Evolutionary conservation across 2,329 filamentous ascomycete species (phyloP), one percentile per base, ranked within the genome.

Genomic region (Hypoxylon sp.): DNA sequence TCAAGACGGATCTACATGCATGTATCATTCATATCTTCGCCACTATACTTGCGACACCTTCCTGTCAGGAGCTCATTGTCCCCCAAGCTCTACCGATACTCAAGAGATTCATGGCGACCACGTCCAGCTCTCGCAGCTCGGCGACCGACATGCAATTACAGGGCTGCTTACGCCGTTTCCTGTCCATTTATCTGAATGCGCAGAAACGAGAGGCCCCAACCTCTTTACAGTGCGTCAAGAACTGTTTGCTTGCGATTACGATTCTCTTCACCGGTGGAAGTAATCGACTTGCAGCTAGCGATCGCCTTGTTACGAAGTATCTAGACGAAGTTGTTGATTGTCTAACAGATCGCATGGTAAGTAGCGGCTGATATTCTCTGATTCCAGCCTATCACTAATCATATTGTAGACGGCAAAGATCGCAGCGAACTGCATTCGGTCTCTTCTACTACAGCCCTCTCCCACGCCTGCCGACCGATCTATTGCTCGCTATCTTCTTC

Each of bases 1-100:
- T 99, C 82, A 96, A 96, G 76, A 95, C 94, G 8, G 96, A 99
- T 77, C 85, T 99, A 5, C 94, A 98, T 75, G 95, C 96, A 39
- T 98, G 95, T 75, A 97, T 98, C 71, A 87, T 99, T 52, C 94
- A 99, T 81, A 97, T 98, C 59, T 97, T 98, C 76, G 91, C 93
- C 57, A 97, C 94, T 0, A 96, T 97, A 61, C 86, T 99, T 11
- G 91, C 92, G 12, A 97, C 94, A 0, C 91, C 92, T 0, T 85
- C 89, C 9, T 98, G 95, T 74, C 96, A 99, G 79, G 88, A 92
- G 25, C 86, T 93, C 37, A 93, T 98, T 30, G 90, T 98, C 0
- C 95, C 96, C 0, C 92, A 96, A 78, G 90, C 94, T 2, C 85
- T 99, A 14, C 93, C 96, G 0, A 96, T 94, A 41, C 90, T 99